A percentile compares a stretch with the other conserved stretches of the same genome.
Conservation (phyloP, 805 yeast genomes). For the Candida tibetensis region DNA sequence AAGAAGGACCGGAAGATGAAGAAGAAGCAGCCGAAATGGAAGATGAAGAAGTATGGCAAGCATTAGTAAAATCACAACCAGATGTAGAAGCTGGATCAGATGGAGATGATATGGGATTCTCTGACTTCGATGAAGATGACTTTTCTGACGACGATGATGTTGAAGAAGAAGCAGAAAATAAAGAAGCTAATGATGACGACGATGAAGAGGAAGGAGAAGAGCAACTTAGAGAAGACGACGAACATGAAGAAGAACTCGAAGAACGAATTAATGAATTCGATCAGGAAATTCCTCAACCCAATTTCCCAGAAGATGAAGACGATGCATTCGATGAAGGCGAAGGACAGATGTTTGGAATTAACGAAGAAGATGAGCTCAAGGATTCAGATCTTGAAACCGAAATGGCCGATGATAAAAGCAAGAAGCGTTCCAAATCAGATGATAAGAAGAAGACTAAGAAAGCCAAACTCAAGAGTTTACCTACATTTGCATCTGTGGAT, state of each 20-base stretch:
- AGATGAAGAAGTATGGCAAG: constrained; percentile 80
- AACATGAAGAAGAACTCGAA: constrained; percentile 20
- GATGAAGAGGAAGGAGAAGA: constrained; percentile 21
- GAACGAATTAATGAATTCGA: constrained; percentile 25
- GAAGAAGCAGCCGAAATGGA: constrained; percentile 45
- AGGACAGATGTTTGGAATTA: constrained; percentile 20
- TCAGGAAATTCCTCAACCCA: constrained; percentile 15
- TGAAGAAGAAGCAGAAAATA: constrained; percentile 33
- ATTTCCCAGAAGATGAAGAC: constrained; percentile 17
- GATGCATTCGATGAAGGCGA: constrained; percentile 21
- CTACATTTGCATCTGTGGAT: constrained; percentile 85
- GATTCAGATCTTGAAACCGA: constrained; percentile 13
- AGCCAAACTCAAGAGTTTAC: constrained; percentile 62
- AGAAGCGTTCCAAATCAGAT: constrained; percentile 24
- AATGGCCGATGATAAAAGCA: constrained; percentile 15
- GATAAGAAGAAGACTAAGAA: constrained; percentile 43
- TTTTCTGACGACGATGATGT: constrained; percentile 36
- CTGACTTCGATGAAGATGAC: constrained; percentile 47
- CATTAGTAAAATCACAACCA: constrained; percentile 71
- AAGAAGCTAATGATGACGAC: constrained; percentile 23
- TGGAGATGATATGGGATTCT: constrained; percentile 23
- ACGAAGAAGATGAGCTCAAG: constrained; percentile 25
- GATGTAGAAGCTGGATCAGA: constrained; percentile 55
- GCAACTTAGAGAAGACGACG: constrained; percentile 27
- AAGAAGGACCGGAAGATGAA: constrained; percentile 16